Conservation (phyloP, 106 monocot genomes). For the Alisma plantagoaquatica region DNA sequence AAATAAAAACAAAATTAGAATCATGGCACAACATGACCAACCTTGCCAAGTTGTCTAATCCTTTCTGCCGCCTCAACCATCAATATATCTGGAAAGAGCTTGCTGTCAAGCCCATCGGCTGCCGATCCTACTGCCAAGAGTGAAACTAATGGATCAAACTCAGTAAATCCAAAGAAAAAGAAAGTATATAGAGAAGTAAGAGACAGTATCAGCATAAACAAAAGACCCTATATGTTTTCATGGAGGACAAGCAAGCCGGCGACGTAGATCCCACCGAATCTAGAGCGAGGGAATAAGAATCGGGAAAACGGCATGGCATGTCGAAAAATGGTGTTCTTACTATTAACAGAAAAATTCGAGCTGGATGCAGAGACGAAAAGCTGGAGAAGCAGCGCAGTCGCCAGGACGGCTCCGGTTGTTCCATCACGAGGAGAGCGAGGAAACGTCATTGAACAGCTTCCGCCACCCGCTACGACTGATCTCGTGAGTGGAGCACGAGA, state of each 20-base stretch:
- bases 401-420: too few relatives aligned
- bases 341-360: too few relatives aligned
- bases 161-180: conserved; percentile 1
- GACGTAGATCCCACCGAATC: background rate
- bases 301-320: too few relatives aligned
- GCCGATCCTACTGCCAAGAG: too few relatives aligned
- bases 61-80: conserved; percentile 60
- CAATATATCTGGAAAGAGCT: conserved; percentile 29
- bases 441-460: too few relatives aligned
- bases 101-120: conserved; percentile 15
- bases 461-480: too few relatives aligned
- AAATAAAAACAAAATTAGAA: background rate
- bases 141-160: too few relatives aligned
- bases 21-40: background rate
- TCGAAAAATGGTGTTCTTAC: too few relatives aligned
- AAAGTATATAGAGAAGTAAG: background rate
- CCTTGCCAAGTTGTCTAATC: conserved; percentile 53
- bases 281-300: background rate
- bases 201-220: background rate
- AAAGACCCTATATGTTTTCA: background rate
- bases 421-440: too few relatives aligned
- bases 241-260: conserved; percentile 1
- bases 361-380: background rate
- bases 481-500: too few relatives aligned
- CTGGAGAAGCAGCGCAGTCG: background rate